Conservation (phyloP, 106 monocot species). For the Acorus gramineus region DNA sequence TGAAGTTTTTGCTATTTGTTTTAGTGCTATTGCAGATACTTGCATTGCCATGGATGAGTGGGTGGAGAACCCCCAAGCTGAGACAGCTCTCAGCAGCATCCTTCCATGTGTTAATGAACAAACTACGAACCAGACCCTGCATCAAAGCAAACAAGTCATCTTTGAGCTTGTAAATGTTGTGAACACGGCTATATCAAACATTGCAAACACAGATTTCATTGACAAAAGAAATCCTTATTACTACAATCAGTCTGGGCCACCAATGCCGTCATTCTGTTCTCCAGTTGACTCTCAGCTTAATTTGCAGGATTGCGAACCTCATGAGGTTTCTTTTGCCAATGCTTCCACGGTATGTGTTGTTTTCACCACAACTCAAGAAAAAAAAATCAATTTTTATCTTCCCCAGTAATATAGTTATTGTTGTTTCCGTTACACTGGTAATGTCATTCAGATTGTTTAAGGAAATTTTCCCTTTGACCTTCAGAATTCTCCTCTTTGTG, state of each 20-base stretch:
- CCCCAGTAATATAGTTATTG: too few relatives aligned
- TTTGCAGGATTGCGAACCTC: conserved; percentile 24
- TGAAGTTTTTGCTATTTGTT: background rate
- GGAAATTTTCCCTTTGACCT: too few relatives aligned
- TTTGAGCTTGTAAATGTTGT: conserved; percentile 50
- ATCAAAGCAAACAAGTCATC: conserved; percentile 74
- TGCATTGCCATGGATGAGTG: conserved; percentile 81
- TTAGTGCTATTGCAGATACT: conserved; percentile 62
- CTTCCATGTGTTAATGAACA: conserved; percentile 67
- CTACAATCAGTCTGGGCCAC: conserved; percentile 56
- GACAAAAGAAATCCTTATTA: conserved; percentile 11
- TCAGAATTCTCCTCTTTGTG: too few relatives aligned
- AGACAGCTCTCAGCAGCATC: conserved; percentile 70
- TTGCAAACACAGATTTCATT: conserved; percentile 29
- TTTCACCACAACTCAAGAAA: too few relatives aligned
- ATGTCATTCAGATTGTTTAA: too few relatives aligned
- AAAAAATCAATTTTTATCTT: too few relatives aligned
- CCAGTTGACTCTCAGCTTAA: conserved; percentile 53
- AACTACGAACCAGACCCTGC: conserved; percentile 55
- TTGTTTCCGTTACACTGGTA: too few relatives aligned
- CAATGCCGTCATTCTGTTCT: conserved; percentile 63
- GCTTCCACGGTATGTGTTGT: conserved; percentile 44
- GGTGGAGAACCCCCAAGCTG: conserved; percentile 68
- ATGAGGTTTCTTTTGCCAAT: conserved; percentile 52
- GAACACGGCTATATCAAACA: conserved; percentile 45